These are phyloP conservation scores for Eimeria brunetti DNA, from an alignment of 169 alveolate genomes.

Conservation along the genomic window DNA sequence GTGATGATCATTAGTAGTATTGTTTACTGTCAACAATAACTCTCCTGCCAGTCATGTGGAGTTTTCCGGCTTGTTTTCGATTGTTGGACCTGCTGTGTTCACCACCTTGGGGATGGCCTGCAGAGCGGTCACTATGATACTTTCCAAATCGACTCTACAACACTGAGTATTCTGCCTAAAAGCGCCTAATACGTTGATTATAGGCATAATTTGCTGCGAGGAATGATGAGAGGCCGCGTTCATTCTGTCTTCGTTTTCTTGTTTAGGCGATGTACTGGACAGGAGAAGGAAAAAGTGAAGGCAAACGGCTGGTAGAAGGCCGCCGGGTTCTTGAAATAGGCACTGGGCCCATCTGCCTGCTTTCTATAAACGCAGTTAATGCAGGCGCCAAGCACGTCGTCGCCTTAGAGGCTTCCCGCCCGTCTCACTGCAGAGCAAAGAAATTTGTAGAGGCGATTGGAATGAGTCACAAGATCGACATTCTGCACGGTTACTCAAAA, in stretches of 20 bases:
- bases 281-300: conserved; percentile 31
- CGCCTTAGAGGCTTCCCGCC: conserved; percentile 88
- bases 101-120: not conserved
- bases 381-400: conserved; percentile 92
- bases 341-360: conserved; percentile 91
- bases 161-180: not conserved
- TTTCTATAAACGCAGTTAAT: conserved; percentile 90
- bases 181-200: not conserved
- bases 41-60: not conserved
- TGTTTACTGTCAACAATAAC: not conserved
- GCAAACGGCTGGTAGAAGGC: conserved; percentile 74
- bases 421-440: conserved; percentile 48
- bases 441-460: conserved; percentile 68
- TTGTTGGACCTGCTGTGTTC: conserved; percentile 1
- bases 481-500: conserved; percentile 48
- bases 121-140: not conserved
- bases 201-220: not conserved
- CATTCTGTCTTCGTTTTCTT: not conserved
- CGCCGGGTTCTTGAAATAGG: conserved; percentile 90
- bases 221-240: not conserved
- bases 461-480: conserved; percentile 61
- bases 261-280: conserved; percentile 66
- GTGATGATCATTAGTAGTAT: too few species aligned
- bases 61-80: not conserved
- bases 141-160: not conserved